Conservation (phyloP, 2,329 filamentous ascomycete species). For the Fusarium succisae region DNA sequence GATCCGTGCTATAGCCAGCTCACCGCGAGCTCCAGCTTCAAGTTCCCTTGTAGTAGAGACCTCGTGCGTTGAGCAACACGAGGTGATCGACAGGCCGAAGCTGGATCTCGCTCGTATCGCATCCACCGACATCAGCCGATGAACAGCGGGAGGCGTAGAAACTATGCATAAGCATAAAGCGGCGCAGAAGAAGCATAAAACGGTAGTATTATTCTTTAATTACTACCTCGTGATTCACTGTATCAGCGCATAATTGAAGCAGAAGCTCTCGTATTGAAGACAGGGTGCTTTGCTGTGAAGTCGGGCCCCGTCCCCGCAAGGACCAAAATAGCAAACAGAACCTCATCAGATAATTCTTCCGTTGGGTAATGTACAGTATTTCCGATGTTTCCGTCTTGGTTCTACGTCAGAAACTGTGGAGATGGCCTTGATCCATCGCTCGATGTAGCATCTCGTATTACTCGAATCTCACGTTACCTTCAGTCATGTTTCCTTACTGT, state of each 20-base stretch:
- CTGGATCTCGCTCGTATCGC: conserved; percentile 43
- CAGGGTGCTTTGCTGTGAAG: background rate
- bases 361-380: background rate
- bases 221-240: background rate
- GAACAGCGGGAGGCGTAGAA: conserved; percentile 12
- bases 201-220: background rate
- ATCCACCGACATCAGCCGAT: conserved; percentile 28
- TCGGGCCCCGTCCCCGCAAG: conserved; percentile 5
- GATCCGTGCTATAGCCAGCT: conserved; percentile 1
- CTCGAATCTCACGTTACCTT: background rate
- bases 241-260: background rate
- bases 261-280: conserved; percentile 20
- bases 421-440: background rate
- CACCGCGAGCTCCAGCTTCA: background rate
- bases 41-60: background rate
- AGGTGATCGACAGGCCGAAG: conserved; percentile 33
- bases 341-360: conserved; percentile 4
- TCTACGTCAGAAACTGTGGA: conserved; percentile 17
- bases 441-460: background rate
- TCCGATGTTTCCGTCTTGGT: conserved; percentile 5
- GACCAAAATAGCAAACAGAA: background rate
- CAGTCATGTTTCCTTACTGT: background rate
- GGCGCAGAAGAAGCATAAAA: conserved; percentile 16
- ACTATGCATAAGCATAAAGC: background rate
- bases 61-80: conserved; percentile 29